A percentile compares a stretch with the other conserved stretches of the same genome.
Conservation (phyloP, 768 basidiomycete species). For the Mycena indigotica region DNA sequence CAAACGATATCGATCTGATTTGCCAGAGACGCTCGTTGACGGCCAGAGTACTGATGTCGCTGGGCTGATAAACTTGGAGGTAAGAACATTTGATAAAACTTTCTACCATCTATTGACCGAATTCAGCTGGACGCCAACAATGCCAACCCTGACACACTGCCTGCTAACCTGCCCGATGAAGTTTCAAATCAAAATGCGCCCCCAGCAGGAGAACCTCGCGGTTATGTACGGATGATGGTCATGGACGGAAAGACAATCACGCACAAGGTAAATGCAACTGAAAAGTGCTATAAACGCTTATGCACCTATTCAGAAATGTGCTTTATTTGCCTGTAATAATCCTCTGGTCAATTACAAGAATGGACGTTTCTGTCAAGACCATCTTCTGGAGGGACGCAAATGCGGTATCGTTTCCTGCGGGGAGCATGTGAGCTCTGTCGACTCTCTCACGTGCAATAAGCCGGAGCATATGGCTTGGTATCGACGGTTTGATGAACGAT, state of each 20-base stretch:
- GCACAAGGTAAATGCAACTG: slow-evolving; percentile 24
- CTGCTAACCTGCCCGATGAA: neutral
- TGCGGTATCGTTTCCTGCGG: neutral
- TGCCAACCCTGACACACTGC: neutral
- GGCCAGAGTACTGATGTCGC: neutral
- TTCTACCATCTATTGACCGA: neutral
- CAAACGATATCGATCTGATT: slow-evolving; percentile 1
- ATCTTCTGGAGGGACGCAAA: slow-evolving; percentile 9
- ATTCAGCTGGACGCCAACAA: neutral
- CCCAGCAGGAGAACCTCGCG: slow-evolving; percentile 4
- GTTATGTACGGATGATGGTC: slow-evolving; percentile 30
- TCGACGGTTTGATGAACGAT: neutral
- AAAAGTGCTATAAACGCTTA: neutral
- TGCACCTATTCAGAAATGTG: slow-evolving; percentile 23
- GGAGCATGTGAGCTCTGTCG: neutral
- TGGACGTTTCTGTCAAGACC: slow-evolving; percentile 31
- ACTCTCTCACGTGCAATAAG: neutral
- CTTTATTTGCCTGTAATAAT: slow-evolving; percentile 23
- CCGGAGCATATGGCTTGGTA: neutral
- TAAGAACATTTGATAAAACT: slow-evolving; percentile 3
- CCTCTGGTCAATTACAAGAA: slow-evolving; percentile 32
- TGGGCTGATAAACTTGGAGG: slow-evolving; percentile 24
- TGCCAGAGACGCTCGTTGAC: neutral
- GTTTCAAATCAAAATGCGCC: slow-evolving; percentile 1
- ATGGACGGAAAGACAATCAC: slow-evolving; percentile 37